Evolutionary conservation across 768 basidiomycete genomes (phyloP), one percentile per base, ranked within the genome.

Genomic region (Kwoniella botswanensis): DNA sequence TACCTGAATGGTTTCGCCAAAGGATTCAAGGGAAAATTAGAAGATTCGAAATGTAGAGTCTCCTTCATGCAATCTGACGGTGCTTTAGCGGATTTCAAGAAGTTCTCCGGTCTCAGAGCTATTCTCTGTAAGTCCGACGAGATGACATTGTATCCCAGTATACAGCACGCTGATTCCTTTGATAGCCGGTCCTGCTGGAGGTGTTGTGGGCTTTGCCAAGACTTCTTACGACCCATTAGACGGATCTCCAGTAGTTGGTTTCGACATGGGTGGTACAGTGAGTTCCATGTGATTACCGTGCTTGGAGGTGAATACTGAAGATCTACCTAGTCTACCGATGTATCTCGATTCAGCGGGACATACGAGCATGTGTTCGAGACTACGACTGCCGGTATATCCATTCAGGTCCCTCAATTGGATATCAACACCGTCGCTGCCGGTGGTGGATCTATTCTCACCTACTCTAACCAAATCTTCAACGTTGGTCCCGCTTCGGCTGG

Each of bases 401-500:
- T 80, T 21, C 77, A 78, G 61, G 76, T 74, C 1, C 79, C 79
- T 13, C 79, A 80, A 57, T 46, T 80, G 17, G 79, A 80, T 57
- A 80, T 80, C 75, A 76, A 78, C 59, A 81, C 79, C 18, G 79
- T 80, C 4, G 79, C 79, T 13, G 95, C 96, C 0, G 95, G 96
- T 4, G 95, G 95, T 58, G 96, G 95, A 0, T 93, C 92, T 0
- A 91, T 94, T 75, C 85, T 98, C 54, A 90, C 89, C 4, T 98
- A 92, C 86, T 87, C 90, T 26, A 95, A 96, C 75, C 94, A 94
- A 1, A 87, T 98, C 24, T 97, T 97, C 86, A 85, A 89, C 21
- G 91, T 93, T n/a, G 95, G 95, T 0, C 96, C 96, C 0, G 91
- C 95, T 78, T 94, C 92, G 67, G 94, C 95, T 5, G 93, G 93